phyloP scores from a whole-genome alignment of 257 asterid species.

The Ilex asprella region DNA sequence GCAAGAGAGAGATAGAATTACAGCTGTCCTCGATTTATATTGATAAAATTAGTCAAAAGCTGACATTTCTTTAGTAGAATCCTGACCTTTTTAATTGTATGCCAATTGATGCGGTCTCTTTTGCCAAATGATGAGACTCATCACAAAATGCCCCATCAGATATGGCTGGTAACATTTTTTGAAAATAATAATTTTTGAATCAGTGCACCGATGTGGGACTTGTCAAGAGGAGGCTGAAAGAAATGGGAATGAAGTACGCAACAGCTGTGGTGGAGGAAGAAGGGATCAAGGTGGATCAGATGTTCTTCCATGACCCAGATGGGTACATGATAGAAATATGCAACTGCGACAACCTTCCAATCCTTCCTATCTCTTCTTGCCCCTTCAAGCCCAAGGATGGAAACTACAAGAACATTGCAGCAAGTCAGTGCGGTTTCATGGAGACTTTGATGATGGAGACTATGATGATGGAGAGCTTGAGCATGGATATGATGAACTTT shows the following conservation, averaged over 20 bases:
- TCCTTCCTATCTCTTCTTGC: constrained; percentile 25
- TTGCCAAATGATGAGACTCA: too few relatives aligned
- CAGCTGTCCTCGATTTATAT: too few relatives aligned
- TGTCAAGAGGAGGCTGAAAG: constrained; percentile 30
- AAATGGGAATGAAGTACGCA: constrained; percentile 26
- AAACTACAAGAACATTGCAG: constrained; percentile 7
- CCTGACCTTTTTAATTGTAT: too few relatives aligned
- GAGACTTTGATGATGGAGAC: constrained; percentile 30
- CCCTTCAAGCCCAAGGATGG: constrained; percentile 12
- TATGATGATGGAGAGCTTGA: constrained; percentile 32
- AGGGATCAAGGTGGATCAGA: constrained; percentile 31
- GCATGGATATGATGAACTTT: constrained; percentile 33
- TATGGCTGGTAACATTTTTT: too few relatives aligned
- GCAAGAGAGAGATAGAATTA: too few relatives aligned
- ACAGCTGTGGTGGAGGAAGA: constrained; percentile 27
- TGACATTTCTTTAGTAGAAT: background rate
- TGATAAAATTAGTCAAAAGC: background rate
- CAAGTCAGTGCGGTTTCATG: constrained; percentile 10
- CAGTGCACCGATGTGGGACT: constrained; percentile 28
- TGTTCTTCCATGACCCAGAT: constrained; percentile 42
- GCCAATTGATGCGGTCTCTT: too few relatives aligned
- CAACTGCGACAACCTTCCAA: constrained; percentile 31
- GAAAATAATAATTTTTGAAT: too few relatives aligned
- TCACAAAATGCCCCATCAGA: too few relatives aligned
- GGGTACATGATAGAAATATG: constrained; percentile 41